These are phyloP conservation scores for Argentina anserina DNA, from an alignment of 306 rosid genomes.

Conservation along the genomic window DNA sequence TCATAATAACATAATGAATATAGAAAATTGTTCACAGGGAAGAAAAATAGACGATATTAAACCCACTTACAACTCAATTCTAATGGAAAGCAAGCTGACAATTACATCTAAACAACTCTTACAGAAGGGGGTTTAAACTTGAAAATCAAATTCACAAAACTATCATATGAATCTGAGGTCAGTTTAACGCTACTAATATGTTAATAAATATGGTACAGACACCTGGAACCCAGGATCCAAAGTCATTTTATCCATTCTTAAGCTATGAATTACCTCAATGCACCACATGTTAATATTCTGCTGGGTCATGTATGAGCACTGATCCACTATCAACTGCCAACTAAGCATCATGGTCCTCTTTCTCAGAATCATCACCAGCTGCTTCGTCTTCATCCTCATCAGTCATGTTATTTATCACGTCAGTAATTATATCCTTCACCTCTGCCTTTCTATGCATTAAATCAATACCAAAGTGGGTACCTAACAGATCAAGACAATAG, in stretches of 20 bases:
- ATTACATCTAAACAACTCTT: slow-evolving; percentile 34
- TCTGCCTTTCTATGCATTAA: slow-evolving; percentile 97
- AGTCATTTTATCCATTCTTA: slow-evolving; percentile 23
- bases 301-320: slow-evolving; percentile 28
- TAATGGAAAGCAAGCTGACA: slow-evolving; percentile 26
- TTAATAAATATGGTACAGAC: slow-evolving; percentile 72
- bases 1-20: background rate
- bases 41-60: background rate
- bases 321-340: slow-evolving; percentile 15
- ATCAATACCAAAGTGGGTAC: slow-evolving; percentile 81
- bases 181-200: slow-evolving; percentile 42
- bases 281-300: slow-evolving; percentile 32
- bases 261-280: slow-evolving; percentile 31
- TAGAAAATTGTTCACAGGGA: background rate
- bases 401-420: slow-evolving; percentile 88
- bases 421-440: slow-evolving; percentile 96
- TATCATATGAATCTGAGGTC: slow-evolving; percentile 32
- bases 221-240: slow-evolving; percentile 41
- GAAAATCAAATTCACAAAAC: slow-evolving; percentile 25
- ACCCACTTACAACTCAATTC: slow-evolving; percentile 31
- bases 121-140: slow-evolving; percentile 11
- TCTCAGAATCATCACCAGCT: slow-evolving; percentile 48
- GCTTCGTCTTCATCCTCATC: slow-evolving; percentile 75
- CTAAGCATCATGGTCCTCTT: slow-evolving; percentile 33
- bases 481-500: no score